phyloP scores from a whole-genome alignment of 768 basidiomycete genomes.

The Symmetrospora coprosmae region DNA sequence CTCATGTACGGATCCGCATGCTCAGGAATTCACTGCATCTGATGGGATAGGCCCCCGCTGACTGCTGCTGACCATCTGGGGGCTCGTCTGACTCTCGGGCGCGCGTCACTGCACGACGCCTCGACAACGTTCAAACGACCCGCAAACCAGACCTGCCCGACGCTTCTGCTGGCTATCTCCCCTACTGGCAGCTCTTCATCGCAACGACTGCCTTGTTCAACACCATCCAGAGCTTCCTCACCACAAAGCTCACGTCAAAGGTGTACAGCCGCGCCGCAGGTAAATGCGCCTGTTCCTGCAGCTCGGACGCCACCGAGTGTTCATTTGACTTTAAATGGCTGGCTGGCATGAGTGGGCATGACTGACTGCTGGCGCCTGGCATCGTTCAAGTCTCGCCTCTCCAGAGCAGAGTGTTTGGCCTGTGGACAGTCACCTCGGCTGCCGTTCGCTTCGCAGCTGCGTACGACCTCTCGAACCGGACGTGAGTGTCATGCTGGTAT shows the following conservation, averaged over 20 bases:
- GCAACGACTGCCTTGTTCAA: conserved; percentile 54
- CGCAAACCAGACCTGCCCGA: conserved; percentile 36
- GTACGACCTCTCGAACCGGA: conserved; percentile 68
- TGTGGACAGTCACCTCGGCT: conserved; percentile 79
- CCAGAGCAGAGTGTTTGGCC: conserved; percentile 75
- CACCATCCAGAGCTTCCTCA: conserved; percentile 64
- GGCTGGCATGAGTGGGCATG: neutral
- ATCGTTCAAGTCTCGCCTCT: conserved; percentile 58
- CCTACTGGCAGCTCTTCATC: conserved; percentile 75
- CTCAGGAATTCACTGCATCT: no score
- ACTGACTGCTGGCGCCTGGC: conserved; percentile 36
- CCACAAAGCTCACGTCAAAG: conserved; percentile 58
- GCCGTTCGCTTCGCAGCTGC: conserved; percentile 74
- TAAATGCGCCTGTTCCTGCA: no score
- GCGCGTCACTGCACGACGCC: no score
- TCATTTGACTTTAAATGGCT: no score
- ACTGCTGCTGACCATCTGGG: no score
- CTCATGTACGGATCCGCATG: no score
- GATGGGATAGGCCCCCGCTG: no score
- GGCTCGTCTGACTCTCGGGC: no score
- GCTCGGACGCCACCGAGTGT: no score
- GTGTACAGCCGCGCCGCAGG: conserved; percentile 53
- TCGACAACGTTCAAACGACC: neutral
- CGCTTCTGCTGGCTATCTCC: conserved; percentile 50
- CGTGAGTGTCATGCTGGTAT: conserved; percentile 43